Conservation (phyloP, 2,329 filamentous ascomycete species). For the Hypoxylon sp. region DNA sequence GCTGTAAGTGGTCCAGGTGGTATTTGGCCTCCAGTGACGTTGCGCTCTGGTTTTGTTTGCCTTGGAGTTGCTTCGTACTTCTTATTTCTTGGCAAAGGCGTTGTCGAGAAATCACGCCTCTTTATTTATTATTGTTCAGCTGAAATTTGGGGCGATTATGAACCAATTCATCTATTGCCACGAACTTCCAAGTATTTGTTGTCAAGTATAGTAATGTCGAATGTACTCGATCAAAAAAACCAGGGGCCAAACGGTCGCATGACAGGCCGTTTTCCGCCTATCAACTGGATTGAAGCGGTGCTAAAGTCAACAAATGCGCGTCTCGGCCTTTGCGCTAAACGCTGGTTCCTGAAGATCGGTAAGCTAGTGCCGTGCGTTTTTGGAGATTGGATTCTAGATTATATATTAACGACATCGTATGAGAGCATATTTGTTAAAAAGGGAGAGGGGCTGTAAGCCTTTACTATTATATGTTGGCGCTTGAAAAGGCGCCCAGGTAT, state of each 20-base stretch:
- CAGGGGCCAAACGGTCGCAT: conserved; percentile 40
- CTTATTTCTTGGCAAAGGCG: conserved; percentile 22
- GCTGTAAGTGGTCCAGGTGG: conserved; percentile 20
- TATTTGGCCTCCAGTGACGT: conserved; percentile 38
- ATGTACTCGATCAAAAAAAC: conserved; percentile 20
- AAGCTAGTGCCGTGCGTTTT: conserved; percentile 26
- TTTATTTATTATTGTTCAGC: conserved; percentile 37
- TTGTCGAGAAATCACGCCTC: conserved; percentile 30
- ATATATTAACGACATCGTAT: conserved; percentile 10
- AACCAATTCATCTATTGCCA: conserved; percentile 20
- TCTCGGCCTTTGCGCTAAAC: conserved; percentile 37
- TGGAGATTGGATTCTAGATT: conserved; percentile 26
- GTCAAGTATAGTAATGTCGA: conserved; percentile 15
- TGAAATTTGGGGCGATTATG: conserved; percentile 32
- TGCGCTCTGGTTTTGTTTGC: conserved; percentile 31
- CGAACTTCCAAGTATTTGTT: conserved; percentile 16
- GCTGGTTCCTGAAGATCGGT: conserved; percentile 40
- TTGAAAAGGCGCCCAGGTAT: conserved; percentile 14
- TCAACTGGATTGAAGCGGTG: conserved; percentile 27
- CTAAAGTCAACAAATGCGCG: conserved; percentile 31
- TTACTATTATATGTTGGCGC: conserved; percentile 17
- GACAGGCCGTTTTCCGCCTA: conserved; percentile 34
- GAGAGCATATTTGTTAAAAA: conserved; percentile 18
- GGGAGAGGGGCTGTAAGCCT: conserved; percentile 19
- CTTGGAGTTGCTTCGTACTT: conserved; percentile 26